Percentiles rank a stretch among this genome's conserved stretches.
Conservation (phyloP, 371 early-diverging fungal genomes). For the Mucor piriformis region DNA sequence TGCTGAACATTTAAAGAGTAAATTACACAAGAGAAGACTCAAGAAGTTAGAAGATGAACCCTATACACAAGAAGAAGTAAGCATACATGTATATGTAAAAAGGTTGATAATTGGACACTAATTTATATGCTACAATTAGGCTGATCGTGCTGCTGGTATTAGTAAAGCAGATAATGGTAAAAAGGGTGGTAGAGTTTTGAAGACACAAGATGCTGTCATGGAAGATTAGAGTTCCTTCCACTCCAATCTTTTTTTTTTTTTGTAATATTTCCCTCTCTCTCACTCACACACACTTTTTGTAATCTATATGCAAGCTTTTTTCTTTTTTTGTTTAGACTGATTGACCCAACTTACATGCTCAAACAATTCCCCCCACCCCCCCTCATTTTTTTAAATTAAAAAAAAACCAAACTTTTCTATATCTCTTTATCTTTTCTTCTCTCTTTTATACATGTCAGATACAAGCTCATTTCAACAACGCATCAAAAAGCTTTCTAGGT, state of each 20-base stretch:
- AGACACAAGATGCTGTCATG: constrained; percentile 40
- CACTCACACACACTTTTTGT: neutral
- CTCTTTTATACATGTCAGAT: constrained; percentile 4
- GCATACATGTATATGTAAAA: neutral
- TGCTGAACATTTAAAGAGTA: constrained; percentile 48
- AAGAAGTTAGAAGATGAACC: constrained; percentile 80
- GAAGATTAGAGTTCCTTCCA: constrained; percentile 26
- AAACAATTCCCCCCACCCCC: neutral
- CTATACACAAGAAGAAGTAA: constrained; percentile 89
- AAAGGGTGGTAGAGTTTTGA: constrained; percentile 38
- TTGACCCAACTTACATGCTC: neutral
- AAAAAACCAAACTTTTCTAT: constrained; percentile 2
- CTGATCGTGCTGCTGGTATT: constrained; percentile 53
- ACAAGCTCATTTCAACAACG: neutral
- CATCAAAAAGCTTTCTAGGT: constrained; percentile 14
- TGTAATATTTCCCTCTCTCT: constrained; percentile 2
- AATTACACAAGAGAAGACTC: constrained; percentile 62
- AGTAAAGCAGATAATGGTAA: constrained; percentile 52
- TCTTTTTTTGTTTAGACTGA: neutral
- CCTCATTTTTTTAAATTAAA: constrained; percentile 9
- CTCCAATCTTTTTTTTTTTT: too few relatives aligned
- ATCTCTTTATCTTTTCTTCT: constrained; percentile 4
- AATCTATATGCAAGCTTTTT: constrained; percentile 10
- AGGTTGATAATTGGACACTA: neutral
- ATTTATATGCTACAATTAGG: constrained; percentile 22